phyloP scores from a whole-genome alignment of 2,329 filamentous ascomycete genomes.

The Metarhizium rileyi region DNA sequence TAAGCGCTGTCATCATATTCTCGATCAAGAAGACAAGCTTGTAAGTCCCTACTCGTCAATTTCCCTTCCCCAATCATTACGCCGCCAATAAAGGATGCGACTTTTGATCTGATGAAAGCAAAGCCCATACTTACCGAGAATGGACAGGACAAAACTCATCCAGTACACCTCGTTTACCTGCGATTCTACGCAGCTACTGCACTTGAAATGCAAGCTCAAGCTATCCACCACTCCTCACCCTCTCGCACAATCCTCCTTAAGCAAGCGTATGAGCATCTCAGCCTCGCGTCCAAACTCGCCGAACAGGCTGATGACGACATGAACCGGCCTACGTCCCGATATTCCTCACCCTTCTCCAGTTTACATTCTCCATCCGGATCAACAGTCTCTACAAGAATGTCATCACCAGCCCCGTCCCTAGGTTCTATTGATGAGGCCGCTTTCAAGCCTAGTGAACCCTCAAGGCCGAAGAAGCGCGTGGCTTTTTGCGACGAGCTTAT shows the following conservation, averaged over 20 bases:
- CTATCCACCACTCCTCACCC: slow-evolving; percentile 34
- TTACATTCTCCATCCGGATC: slow-evolving; percentile 37
- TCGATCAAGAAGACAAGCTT: slow-evolving; percentile 36
- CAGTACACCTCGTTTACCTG: slow-evolving; percentile 47
- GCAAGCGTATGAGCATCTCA: slow-evolving; percentile 43
- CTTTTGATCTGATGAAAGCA: not conserved
- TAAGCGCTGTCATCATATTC: slow-evolving; percentile 40
- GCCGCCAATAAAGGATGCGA: not conserved
- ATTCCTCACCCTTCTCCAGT: slow-evolving; percentile 29
- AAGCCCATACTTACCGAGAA: not conserved
- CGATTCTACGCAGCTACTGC: slow-evolving; percentile 54
- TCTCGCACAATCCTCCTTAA: slow-evolving; percentile 38
- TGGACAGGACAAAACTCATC: slow-evolving; percentile 31
- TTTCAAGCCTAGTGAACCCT: slow-evolving; percentile 7
- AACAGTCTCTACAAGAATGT: slow-evolving; percentile 31
- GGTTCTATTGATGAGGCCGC: slow-evolving; percentile 9
- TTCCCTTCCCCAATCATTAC: too few relatives aligned
- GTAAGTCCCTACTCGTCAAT: slow-evolving; percentile 21
- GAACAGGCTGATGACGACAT: slow-evolving; percentile 33
- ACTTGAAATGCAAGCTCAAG: slow-evolving; percentile 45
- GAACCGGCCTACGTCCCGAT: slow-evolving; percentile 28
- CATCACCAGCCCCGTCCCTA: slow-evolving; percentile 36
- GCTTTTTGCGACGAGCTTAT: slow-evolving; percentile 25
- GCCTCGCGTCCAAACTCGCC: slow-evolving; percentile 37
- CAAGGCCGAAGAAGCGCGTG: slow-evolving; percentile 29